Percentiles rank a stretch among this genome's conserved stretches.
Evolutionary conservation across 2,329 filamentous ascomycete genomes (phyloP).

Genomic region (Colletotrichum phormii): DNA sequence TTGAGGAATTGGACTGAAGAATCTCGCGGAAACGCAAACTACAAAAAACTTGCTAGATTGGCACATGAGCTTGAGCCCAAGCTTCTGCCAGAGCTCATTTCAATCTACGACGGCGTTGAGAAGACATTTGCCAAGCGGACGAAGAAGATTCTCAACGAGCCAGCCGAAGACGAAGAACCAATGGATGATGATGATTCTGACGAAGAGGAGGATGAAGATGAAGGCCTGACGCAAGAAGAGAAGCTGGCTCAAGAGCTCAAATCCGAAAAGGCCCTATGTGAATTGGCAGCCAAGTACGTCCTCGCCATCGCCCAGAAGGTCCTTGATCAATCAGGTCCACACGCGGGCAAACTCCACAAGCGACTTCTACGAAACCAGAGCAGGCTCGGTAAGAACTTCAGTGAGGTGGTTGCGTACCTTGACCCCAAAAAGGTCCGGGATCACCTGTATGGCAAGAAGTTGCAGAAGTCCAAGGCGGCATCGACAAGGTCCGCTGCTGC

Average conservation of each 20-base stretch:
- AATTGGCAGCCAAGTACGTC: constrained; percentile 86
- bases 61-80: constrained; percentile 76
- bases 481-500: constrained; percentile 56
- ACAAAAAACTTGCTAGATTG: constrained; percentile 62
- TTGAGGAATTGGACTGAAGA: constrained; percentile 68
- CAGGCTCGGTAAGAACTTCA: constrained; percentile 87
- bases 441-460: constrained; percentile 47
- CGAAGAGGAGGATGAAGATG: constrained; percentile 65
- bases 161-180: constrained; percentile 79
- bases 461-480: constrained; percentile 45
- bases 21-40: constrained; percentile 28
- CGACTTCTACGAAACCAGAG: constrained; percentile 82
- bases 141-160: constrained; percentile 71
- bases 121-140: constrained; percentile 79
- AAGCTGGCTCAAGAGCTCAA: constrained; percentile 75
- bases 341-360: constrained; percentile 73
- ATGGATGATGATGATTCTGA: constrained; percentile 71
- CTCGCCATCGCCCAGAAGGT: constrained; percentile 81
- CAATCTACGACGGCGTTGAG: constrained; percentile 83
- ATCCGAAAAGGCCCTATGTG: constrained; percentile 87
- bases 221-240: constrained; percentile 66
- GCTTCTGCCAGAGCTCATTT: constrained; percentile 75
- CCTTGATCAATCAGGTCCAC: constrained; percentile 72
- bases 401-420: constrained; percentile 83
- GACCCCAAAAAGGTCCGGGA: constrained; percentile 74